Evolutionary conservation across 1,139 yeast species (phyloP).

Genomic region (Saccharomyces hybrid): DNA sequence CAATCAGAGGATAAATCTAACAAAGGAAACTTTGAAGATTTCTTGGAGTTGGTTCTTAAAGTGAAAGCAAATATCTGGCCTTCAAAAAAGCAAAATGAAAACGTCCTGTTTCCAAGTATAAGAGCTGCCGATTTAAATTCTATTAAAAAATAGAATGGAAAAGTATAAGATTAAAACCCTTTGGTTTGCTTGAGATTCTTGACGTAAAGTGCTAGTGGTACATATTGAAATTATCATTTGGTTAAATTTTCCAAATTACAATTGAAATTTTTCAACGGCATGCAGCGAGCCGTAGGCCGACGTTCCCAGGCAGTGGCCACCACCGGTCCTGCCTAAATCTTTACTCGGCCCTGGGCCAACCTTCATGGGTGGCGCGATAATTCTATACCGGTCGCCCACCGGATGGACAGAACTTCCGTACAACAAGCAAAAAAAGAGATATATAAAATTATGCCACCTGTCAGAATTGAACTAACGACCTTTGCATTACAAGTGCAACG

Average conservation of each 20-base stretch:
- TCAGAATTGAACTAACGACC: constrained; percentile 96
- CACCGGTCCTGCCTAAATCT: neutral
- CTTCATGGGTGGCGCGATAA: neutral
- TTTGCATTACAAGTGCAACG: constrained; percentile 95
- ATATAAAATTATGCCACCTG: constrained; percentile 42
- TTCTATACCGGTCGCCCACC: neutral
- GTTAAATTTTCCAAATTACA: constrained; percentile 1
- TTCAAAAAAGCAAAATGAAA: neutral
- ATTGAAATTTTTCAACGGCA: constrained; percentile 2
- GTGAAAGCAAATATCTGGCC: neutral
- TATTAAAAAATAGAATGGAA: neutral
- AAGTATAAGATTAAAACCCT: neutral
- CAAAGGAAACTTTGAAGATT: neutral
- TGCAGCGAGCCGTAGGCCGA: neutral
- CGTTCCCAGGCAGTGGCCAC: neutral
- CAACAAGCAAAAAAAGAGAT: neutral
- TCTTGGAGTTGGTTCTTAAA: neutral
- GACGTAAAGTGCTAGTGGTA: neutral
- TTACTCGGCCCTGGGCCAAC: neutral
- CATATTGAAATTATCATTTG: neutral
- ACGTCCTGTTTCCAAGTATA: neutral
- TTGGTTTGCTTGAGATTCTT: neutral
- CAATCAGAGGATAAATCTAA: neutral
- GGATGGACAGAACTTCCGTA: neutral
- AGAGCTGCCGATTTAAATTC: neutral